A percentile compares a stretch with the other conserved stretches of the same genome.
phyloP scores from a whole-genome alignment of 176 grass and related monocot genomes.

The Eragrostis curvula region DNA sequence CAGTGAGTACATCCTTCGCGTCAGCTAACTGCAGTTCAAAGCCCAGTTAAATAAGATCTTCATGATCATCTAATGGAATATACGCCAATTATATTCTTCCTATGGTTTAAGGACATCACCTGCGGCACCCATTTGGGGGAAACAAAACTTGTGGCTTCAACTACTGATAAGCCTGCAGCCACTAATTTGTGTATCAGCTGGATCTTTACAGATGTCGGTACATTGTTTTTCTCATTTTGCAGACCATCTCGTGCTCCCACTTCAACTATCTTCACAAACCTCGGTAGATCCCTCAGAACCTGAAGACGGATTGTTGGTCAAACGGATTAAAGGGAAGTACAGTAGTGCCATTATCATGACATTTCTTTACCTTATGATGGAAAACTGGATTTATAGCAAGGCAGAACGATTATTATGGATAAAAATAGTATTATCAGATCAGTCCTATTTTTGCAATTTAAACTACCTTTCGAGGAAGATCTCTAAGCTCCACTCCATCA shows the following conservation, averaged over 20 bases:
- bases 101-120: slow-evolving; percentile 46
- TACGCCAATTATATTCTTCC: not conserved
- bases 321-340: slow-evolving; percentile 30
- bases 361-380: slow-evolving; percentile 1
- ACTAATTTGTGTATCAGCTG: slow-evolving; percentile 87
- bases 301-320: slow-evolving; percentile 40
- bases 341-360: not conserved
- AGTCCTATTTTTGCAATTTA: not conserved
- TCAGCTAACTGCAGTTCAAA: slow-evolving; percentile 74
- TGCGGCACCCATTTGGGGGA: slow-evolving; percentile 97
- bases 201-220: slow-evolving; percentile 86
- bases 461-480: slow-evolving; percentile 69
- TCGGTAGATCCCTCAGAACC: slow-evolving; percentile 67
- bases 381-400: not conserved
- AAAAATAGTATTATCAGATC: not conserved
- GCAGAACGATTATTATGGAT: not conserved
- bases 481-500: slow-evolving; percentile 61
- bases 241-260: slow-evolving; percentile 86
- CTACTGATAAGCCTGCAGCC: slow-evolving; percentile 68
- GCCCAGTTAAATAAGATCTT: not conserved
- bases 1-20: slow-evolving; percentile 88
- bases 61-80: not conserved
- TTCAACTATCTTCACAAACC: slow-evolving; percentile 90
- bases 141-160: slow-evolving; percentile 99
- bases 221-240: slow-evolving; percentile 75